Base-by-base conservation (phyloP, 2,329 filamentous ascomycete genomes). In the Monilinia polystroma region DNA sequence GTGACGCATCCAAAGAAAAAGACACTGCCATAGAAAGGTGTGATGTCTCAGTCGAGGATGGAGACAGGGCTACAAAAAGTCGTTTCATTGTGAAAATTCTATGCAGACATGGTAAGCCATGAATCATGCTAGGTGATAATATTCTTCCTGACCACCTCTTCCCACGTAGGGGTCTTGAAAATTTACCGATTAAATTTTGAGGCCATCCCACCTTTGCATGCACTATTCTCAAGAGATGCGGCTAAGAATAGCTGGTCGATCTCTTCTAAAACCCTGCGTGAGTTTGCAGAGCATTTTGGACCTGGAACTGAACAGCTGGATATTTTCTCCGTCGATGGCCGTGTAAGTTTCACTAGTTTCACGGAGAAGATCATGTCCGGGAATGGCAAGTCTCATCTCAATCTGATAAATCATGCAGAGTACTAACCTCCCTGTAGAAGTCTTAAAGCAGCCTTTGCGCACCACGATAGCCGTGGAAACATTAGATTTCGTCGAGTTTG, bases 241-340 rank as follows among this genome's bases (percentile, higher is more conserved):
- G 88, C 90, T 0, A 81, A 81, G 1, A 90, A 92, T 68, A 83
- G 84, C 68, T 94, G 91, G 90, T 84, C 82, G 14, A 91, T 93
- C 67, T 86, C 88, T 20, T 88, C 90, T 3, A 82, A 86, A 67
- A 88, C 88, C 0, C 78, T 94, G 63, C 85, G 89, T 69, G 90
- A 93, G 72, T 84, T 92, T 69, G 88, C 91, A 78, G 91, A 93
- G 68, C 90, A 92, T 74, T 93, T 93, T 74, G 90, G 90, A 0
- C 89, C 89, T 1, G 90, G 90, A 6, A 92, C 91, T 43, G 91
- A 94, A 76, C 89, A 93, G 71, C 83, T 94, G 2, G 91, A 93
- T 72, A 89, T 94, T 70, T 90, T 90, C 74, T 87, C 88, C 16
- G 87, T 90, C 64, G 85, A 90, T 57, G 87, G 80, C 12, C 80